Conservation (phyloP, 2,329 filamentous ascomycete species). For the Trichoderma sp. region DNA sequence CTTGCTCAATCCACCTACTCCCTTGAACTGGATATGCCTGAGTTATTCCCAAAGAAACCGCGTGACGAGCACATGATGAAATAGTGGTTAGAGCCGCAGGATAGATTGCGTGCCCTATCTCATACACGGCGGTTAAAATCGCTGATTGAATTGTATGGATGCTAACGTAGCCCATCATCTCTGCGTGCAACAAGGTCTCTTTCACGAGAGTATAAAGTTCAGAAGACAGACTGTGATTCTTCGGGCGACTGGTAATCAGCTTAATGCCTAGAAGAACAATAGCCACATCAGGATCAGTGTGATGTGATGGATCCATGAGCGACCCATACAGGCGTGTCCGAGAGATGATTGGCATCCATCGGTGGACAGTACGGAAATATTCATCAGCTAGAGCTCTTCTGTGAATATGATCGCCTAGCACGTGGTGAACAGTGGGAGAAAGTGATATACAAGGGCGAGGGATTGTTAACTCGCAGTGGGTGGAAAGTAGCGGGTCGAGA, state of each 20-base stretch:
- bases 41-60: neutral
- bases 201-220: neutral
- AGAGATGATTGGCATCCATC: neutral
- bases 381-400: neutral
- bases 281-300: neutral
- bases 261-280: neutral
- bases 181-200: neutral
- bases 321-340: neutral
- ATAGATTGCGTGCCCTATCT: neutral
- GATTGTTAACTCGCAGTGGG: neutral
- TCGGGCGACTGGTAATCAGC: neutral
- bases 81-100: neutral
- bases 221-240: neutral
- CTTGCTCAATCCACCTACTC: neutral
- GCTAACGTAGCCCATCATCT: neutral
- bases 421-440: neutral
- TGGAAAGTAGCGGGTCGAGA: neutral
- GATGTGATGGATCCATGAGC: neutral
- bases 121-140: neutral
- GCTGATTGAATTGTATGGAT: neutral
- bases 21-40: neutral
- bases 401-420: neutral
- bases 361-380: neutral
- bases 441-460: neutral
- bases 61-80: neutral